phyloP scores from a whole-genome alignment of 805 yeast genomes.

The Candida nanaspora region DNA sequence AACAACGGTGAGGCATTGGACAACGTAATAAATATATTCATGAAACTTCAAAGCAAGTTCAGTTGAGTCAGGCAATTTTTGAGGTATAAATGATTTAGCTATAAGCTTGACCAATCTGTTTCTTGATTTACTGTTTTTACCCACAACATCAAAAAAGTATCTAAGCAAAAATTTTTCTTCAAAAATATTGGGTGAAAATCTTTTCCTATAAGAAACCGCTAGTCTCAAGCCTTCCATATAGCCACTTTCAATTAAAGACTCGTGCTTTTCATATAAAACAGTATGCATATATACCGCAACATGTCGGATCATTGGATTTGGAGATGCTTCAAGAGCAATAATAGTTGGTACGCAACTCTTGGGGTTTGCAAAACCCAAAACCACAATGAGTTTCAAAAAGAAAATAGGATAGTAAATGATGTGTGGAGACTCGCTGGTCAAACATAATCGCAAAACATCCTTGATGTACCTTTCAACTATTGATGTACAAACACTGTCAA shows the following conservation, averaged over 20 bases:
- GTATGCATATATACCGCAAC: slow-evolving; percentile 47
- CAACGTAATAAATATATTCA: slow-evolving; percentile 26
- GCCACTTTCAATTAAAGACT: slow-evolving; percentile 60
- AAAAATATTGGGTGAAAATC: slow-evolving; percentile 18
- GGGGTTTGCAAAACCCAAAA: slow-evolving; percentile 71
- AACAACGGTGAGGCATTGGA: slow-evolving; percentile 31
- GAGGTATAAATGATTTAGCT: slow-evolving; percentile 21
- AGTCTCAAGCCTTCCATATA: slow-evolving; percentile 55
- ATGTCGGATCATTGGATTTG: slow-evolving; percentile 31
- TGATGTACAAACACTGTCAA: slow-evolving; percentile 71
- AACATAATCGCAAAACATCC: slow-evolving; percentile 40
- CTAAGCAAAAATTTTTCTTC: slow-evolving; percentile 29
- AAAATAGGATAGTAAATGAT: slow-evolving; percentile 44
- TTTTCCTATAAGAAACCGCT: slow-evolving; percentile 40
- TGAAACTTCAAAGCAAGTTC: slow-evolving; percentile 9
- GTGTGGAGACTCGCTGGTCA: slow-evolving; percentile 33
- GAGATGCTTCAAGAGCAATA: slow-evolving; percentile 60
- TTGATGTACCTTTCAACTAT: slow-evolving; percentile 56
- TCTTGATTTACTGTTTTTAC: slow-evolving; percentile 29
- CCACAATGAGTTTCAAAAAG: slow-evolving; percentile 48
- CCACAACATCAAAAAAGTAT: slow-evolving; percentile 35
- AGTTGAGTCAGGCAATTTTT: slow-evolving; percentile 5
- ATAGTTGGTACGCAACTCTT: slow-evolving; percentile 60
- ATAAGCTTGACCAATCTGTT: slow-evolving; percentile 33
- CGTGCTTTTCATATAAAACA: slow-evolving; percentile 57